Evolutionary conservation across 139 green algal species (phyloP).

Genomic region (Chlamydomonas sphaeroides): DNA sequence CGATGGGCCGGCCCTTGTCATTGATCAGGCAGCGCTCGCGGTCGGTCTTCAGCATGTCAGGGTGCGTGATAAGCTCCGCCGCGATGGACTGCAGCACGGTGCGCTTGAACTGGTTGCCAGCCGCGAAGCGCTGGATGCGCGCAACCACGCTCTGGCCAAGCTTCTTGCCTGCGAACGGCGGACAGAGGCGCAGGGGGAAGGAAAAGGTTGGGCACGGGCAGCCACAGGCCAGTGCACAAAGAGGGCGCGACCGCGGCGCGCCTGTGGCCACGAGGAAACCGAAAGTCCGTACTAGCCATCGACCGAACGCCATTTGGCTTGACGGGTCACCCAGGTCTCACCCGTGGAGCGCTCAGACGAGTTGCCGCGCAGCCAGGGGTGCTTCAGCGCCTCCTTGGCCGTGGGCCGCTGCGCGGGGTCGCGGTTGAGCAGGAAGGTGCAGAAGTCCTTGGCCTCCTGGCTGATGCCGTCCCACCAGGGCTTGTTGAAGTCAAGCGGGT

Average conservation of each 20-base stretch:
- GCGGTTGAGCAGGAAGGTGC: conserved; percentile 69
- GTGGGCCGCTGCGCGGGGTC: conserved; percentile 76
- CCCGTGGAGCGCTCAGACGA: conserved; percentile 34
- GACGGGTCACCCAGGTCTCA: too few species aligned
- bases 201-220: too few species aligned
- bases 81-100: conserved; percentile 88
- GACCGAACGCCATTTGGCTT: background rate
- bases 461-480: conserved; percentile 79
- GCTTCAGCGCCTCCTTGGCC: conserved; percentile 79
- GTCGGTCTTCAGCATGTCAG: background rate
- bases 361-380: conserved; percentile 65
- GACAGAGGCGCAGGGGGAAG: background rate
- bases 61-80: conserved; percentile 72
- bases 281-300: too few species aligned
- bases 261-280: too few species aligned
- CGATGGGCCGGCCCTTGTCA: conserved; percentile 7
- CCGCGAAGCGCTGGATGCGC: conserved; percentile 83
- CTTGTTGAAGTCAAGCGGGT: conserved; percentile 52
- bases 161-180: too few species aligned
- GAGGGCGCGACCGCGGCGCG: too few species aligned
- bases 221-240: too few species aligned
- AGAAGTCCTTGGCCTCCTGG: conserved; percentile 86
- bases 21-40: background rate
- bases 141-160: conserved; percentile 74
- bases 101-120: conserved; percentile 71